Percentiles rank a stretch among this genome's conserved stretches.
Conservation (phyloP, 176 grass and related monocot genomes). For the Oryza meridionalis region DNA sequence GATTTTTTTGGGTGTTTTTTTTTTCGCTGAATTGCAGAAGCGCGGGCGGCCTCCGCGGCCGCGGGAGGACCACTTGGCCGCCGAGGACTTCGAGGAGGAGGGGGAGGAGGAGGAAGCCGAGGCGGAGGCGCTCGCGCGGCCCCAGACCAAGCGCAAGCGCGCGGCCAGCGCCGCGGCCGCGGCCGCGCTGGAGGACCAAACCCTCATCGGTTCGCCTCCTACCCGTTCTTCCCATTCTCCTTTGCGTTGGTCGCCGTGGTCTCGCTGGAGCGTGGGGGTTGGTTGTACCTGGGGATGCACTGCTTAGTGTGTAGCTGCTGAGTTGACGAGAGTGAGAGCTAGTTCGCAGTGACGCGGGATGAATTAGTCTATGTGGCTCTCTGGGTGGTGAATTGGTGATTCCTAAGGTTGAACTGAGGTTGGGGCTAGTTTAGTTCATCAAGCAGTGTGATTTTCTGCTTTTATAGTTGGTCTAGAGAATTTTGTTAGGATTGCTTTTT, state of each 20-base stretch:
- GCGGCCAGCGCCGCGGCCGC: slow-evolving; percentile 15
- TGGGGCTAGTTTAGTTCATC: neutral
- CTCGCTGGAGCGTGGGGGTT: neutral
- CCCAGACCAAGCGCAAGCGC: slow-evolving; percentile 54
- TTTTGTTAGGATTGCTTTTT: neutral
- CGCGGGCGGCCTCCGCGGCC: slow-evolving; percentile 51
- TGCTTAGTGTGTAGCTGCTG: slow-evolving; percentile 14
- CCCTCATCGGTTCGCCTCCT: slow-evolving; percentile 43
- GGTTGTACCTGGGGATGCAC: neutral
- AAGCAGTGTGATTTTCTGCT: neutral
- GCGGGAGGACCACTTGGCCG: slow-evolving; percentile 33
- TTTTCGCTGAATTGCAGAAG: slow-evolving; percentile 36
- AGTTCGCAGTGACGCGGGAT: neutral
- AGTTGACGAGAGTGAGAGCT: neutral
- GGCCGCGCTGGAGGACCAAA: slow-evolving; percentile 28
- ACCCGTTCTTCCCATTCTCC: neutral
- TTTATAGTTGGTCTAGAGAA: neutral
- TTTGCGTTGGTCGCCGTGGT: neutral
- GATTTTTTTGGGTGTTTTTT: neutral
- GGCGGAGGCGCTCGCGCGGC: slow-evolving; percentile 29
- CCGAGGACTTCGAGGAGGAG: slow-evolving; percentile 34
- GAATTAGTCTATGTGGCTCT: neutral
- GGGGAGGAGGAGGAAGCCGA: slow-evolving; percentile 17
- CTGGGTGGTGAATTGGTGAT: neutral
- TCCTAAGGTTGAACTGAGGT: neutral